Percentiles rank a stretch among this genome's conserved stretches.
Conservation (phyloP, 331 rosid genomes). For the Quercus lobata region DNA sequence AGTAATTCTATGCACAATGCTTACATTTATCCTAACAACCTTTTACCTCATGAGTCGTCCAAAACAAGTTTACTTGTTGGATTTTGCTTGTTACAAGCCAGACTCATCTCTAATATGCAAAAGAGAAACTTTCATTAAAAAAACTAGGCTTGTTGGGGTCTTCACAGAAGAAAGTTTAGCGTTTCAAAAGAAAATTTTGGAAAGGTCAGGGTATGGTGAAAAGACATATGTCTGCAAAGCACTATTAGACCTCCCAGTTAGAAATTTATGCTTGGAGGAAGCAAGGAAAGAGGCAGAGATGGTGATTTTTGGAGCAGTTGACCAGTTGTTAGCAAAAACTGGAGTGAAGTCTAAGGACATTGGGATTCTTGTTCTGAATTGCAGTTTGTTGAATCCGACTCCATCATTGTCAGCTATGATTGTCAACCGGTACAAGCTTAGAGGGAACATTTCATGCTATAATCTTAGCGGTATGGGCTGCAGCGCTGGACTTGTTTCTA, state of each 20-base stretch:
- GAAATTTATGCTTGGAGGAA: background rate
- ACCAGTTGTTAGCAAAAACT: background rate
- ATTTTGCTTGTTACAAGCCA: background rate
- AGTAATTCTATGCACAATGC: background rate
- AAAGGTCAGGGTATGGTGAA: background rate
- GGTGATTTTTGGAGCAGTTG: slow-evolving; percentile 6
- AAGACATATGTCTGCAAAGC: background rate
- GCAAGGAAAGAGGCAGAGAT: background rate
- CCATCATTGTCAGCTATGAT: background rate
- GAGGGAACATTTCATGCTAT: background rate
- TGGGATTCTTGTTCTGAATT: background rate
- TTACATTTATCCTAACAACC: background rate
- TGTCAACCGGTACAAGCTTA: background rate
- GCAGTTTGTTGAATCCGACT: background rate
- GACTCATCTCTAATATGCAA: background rate
- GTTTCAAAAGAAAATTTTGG: background rate
- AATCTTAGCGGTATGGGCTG: slow-evolving; percentile 1
- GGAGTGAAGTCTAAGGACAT: background rate
- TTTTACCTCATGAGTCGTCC: background rate
- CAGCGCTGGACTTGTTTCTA: background rate
- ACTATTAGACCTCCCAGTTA: background rate
- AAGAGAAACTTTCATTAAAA: background rate
- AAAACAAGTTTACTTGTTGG: background rate
- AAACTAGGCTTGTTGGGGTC: background rate
- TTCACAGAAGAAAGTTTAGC: slow-evolving; percentile 1